These are phyloP conservation scores for Neopestalotiopsis rosae DNA, from an alignment of 2,329 filamentous ascomycete genomes.

Conservation along the genomic window DNA sequence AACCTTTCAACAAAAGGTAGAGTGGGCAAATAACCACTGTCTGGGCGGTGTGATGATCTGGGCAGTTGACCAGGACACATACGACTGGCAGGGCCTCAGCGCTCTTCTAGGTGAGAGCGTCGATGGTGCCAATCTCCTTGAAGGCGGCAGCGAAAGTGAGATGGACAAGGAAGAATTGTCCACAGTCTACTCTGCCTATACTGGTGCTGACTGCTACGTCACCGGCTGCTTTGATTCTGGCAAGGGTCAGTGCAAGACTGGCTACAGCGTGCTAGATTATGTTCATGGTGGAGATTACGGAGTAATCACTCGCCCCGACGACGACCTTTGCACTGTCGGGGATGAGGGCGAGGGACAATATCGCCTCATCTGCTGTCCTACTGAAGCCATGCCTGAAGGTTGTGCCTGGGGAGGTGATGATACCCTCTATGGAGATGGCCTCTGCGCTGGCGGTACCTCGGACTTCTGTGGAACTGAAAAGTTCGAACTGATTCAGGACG, in stretches of 20 bases:
- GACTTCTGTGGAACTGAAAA: constrained; percentile 6
- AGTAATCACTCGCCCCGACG: neutral
- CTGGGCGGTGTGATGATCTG: constrained; percentile 40
- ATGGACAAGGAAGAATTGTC: neutral
- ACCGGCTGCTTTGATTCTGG: constrained; percentile 2
- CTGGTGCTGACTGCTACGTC: constrained; percentile 4
- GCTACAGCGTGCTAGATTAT: constrained; percentile 11
- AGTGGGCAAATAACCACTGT: constrained; percentile 37
- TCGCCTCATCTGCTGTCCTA: constrained; percentile 4
- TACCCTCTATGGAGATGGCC: neutral
- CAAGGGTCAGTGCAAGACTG: constrained; percentile 4
- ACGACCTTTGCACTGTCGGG: constrained; percentile 1
- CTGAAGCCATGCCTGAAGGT: constrained; percentile 2
- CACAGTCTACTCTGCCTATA: constrained; percentile 4
- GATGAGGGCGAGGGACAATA: constrained; percentile 4
- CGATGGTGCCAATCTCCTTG: neutral
- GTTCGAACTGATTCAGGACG: constrained; percentile 6
- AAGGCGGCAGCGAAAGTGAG: neutral
- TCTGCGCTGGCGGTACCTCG: constrained; percentile 8
- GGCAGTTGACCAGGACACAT: constrained; percentile 38
- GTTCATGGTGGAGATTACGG: constrained; percentile 3
- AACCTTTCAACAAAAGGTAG: constrained; percentile 46
- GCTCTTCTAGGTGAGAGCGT: neutral
- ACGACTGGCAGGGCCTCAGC: constrained; percentile 7
- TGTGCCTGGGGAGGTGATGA: constrained; percentile 3